Evolutionary conservation across 1,139 yeast genomes (phyloP).

Genomic region (Taphrina wiesneri): DNA sequence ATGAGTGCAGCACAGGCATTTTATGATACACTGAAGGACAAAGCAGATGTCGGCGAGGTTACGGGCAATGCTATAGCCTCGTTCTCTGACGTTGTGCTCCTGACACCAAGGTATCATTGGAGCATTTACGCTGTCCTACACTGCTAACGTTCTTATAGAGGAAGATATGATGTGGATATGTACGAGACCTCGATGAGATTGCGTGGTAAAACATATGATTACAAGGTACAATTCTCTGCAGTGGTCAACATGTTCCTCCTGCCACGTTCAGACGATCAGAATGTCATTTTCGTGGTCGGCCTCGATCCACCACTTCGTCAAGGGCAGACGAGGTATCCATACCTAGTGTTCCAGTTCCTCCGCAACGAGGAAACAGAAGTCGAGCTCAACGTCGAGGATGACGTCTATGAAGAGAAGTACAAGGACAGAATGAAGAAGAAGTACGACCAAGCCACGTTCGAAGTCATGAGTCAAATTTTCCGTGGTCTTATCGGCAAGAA

Average conservation of each 20-base stretch:
- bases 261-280: conserved; percentile 92
- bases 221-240: conserved; percentile 87
- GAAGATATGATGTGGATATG: conserved; percentile 96
- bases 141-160: conserved; percentile 53
- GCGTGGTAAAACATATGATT: conserved; percentile 97
- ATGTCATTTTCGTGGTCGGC: conserved; percentile 81
- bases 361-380: conserved; percentile 90
- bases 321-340: conserved; percentile 96
- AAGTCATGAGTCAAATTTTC: conserved; percentile 84
- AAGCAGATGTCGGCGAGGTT: conserved; percentile 94
- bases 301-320: conserved; percentile 92
- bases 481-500: conserved; percentile 87
- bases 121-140: background rate
- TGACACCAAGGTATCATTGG: conserved; percentile 64
- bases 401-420: conserved; percentile 59
- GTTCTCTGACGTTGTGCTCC: conserved; percentile 83
- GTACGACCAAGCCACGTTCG: conserved; percentile 80
- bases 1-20: conserved; percentile 35
- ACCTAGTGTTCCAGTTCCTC: conserved; percentile 82
- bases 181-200: conserved; percentile 83
- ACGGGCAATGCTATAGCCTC: conserved; percentile 97
- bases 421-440: conserved; percentile 71
- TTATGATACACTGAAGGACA: conserved; percentile 78
- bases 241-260: conserved; percentile 86
- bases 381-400: conserved; percentile 81